Evolutionary conservation across 2,329 filamentous ascomycete species (phyloP).

Genomic region (Ascochyta viciae-villosae): DNA sequence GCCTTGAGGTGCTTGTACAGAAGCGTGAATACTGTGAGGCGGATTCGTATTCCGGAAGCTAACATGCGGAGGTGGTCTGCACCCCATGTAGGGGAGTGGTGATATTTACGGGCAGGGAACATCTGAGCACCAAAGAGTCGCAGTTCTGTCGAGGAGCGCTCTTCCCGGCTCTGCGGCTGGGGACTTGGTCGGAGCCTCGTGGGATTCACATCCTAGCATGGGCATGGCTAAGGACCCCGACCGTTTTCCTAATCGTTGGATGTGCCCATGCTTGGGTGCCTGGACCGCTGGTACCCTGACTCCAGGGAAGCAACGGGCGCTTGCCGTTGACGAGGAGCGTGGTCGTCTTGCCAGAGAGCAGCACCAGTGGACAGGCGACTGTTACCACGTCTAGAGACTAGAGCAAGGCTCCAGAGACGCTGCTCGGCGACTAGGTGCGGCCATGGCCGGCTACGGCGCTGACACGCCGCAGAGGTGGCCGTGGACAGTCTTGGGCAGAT

Average conservation of each 20-base stretch:
- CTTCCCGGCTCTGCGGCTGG: slow-evolving; percentile 48
- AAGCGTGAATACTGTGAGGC: slow-evolving; percentile 37
- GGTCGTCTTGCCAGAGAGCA: slow-evolving; percentile 3
- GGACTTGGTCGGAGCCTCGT: slow-evolving; percentile 47
- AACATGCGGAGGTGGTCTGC: slow-evolving; percentile 40
- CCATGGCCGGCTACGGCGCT: slow-evolving; percentile 18
- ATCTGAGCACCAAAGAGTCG: slow-evolving; percentile 42
- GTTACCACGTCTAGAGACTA: slow-evolving; percentile 6
- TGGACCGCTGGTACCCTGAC: slow-evolving; percentile 36
- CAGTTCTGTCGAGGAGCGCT: slow-evolving; percentile 35
- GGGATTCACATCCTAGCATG: slow-evolving; percentile 44
- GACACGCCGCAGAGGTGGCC: slow-evolving; percentile 21
- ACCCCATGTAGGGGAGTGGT: slow-evolving; percentile 44
- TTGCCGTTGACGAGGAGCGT: slow-evolving; percentile 22
- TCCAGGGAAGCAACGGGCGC: slow-evolving; percentile 29
- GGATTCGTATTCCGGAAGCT: slow-evolving; percentile 37
- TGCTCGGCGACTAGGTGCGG: slow-evolving; percentile 11
- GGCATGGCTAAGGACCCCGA: slow-evolving; percentile 45
- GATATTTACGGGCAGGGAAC: slow-evolving; percentile 44
- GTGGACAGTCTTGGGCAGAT: slow-evolving; percentile 24
- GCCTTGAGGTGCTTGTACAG: slow-evolving; percentile 15
- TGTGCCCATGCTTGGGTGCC: slow-evolving; percentile 36
- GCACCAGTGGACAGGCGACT: slow-evolving; percentile 15
- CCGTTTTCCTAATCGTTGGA: slow-evolving; percentile 45
- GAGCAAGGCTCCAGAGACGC: slow-evolving; percentile 2